Evolutionary conservation across 1,284 basidiomycete species (phyloP), one percentile per base, ranked within the genome.

Genomic region (Sphagnurus paluster): DNA sequence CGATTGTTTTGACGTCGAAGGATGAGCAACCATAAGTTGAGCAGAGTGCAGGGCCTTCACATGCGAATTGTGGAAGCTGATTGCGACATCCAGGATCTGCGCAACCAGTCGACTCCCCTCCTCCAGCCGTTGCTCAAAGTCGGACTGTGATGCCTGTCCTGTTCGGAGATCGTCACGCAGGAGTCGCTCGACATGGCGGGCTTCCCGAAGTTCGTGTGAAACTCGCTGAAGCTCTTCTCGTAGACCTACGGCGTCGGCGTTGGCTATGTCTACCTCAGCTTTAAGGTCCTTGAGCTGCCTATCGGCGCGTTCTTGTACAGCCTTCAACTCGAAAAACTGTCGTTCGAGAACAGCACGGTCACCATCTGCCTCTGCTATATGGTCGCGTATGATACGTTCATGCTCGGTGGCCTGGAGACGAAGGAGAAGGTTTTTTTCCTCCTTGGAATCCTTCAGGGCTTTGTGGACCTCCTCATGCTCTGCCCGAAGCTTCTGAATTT

Each of bases 341-440:
- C 92, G 84, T 61, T 94, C 91, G 40, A 95, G 72, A 3, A 95
- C 89, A 0, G 91, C 91, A 13, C 92, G 80, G 65, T 95, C 92
- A 0, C 91, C 92, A 58, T 95, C 90, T 5, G 93, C 90, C 63
- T 96, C 93, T 2, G 90, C 90, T 36, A 90, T 85, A 58, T 92
- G 89, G 64, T 95, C 92, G 1, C 91, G 79, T 61, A 97, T 80
- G 40, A 86, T 76, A 13, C 87, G 77, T 51, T 95, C 92, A 56
- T 93, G 88, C 61, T 93, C 90, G 5, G 76, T 80, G 4, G 87
- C 83, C 60, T 93, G 89, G 4, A 74, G 76, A 42, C 76, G 79
- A 44, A 93, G 69, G 14, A 92, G 70, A 16, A 83, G 72, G 52
- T 94, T 90, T 60, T 90, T 87, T 64, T 93, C 87, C 46, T 68